Conservation (phyloP, 208 protist genomes). For the Leishmania arabica region DNA sequence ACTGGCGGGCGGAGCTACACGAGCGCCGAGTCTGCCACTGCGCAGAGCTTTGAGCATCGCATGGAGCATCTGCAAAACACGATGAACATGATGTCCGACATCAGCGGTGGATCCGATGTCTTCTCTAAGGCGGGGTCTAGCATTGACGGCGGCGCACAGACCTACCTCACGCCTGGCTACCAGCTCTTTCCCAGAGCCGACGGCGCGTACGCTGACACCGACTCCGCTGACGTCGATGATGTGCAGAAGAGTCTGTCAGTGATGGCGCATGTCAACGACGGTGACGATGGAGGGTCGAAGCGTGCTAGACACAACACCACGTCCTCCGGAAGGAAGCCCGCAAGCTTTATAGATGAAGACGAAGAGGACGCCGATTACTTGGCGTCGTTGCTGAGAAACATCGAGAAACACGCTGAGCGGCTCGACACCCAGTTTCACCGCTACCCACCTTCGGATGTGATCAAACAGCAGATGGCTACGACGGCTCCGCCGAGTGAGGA, state of each 20-base stretch:
- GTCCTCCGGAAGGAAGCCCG: background rate
- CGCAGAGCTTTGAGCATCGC: constrained; percentile 45
- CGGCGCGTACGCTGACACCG: constrained; percentile 3
- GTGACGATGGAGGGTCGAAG: background rate
- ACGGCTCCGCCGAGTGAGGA: constrained; percentile 1
- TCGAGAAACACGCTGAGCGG: constrained; percentile 25
- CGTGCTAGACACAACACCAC: background rate
- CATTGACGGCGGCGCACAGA: background rate
- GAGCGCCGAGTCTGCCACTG: constrained; percentile 29
- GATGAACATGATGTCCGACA: background rate
- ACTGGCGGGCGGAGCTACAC: constrained; percentile 40
- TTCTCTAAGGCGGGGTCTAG: background rate
- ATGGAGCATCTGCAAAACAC: constrained; percentile 32
- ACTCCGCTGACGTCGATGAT: background rate
- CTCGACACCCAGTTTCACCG: constrained; percentile 46
- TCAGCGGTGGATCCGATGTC: background rate
- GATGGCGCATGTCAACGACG: background rate
- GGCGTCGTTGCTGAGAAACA: constrained; percentile 26
- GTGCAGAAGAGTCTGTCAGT: constrained; percentile 10
- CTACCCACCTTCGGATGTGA: constrained; percentile 54
- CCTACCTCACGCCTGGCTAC: constrained; percentile 22
- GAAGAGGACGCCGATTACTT: constrained; percentile 27
- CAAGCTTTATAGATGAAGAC: background rate
- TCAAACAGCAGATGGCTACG: constrained; percentile 39
- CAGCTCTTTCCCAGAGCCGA: constrained; percentile 18